Conservation (phyloP, 1,284 basidiomycete genomes). For the Austroboletus novae-zelandiae region DNA sequence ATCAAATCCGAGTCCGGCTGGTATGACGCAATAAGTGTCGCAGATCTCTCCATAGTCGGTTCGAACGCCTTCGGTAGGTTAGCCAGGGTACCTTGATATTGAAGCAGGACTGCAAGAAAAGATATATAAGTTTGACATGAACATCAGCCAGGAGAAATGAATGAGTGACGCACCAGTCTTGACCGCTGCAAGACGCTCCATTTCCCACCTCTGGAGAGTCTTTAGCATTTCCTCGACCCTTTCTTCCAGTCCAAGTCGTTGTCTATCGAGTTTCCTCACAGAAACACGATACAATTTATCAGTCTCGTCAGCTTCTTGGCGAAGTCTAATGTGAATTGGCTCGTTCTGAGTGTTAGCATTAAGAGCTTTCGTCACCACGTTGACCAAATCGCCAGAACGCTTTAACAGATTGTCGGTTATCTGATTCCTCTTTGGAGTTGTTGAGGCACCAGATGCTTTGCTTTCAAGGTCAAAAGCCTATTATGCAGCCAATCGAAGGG, state of each 20-base stretch:
- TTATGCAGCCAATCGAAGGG: constrained; percentile 2
- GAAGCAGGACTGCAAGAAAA: constrained; percentile 60
- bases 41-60: constrained; percentile 64
- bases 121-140: not conserved
- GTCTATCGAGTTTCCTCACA: constrained; percentile 75
- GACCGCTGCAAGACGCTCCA: constrained; percentile 76
- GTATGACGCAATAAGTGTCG: constrained; percentile 75
- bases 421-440: constrained; percentile 40
- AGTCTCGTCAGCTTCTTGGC: constrained; percentile 76
- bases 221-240: constrained; percentile 80
- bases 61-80: constrained; percentile 68
- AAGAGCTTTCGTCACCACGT: constrained; percentile 71
- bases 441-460: constrained; percentile 34
- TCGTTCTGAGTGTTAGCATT: constrained; percentile 50
- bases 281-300: constrained; percentile 74
- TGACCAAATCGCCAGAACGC: constrained; percentile 65
- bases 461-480: constrained; percentile 69
- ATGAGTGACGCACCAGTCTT: constrained; percentile 62
- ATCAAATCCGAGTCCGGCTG: constrained; percentile 82
- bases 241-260: constrained; percentile 81
- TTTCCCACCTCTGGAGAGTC: constrained; percentile 80
- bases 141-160: not conserved
- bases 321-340: constrained; percentile 65
- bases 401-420: constrained; percentile 61
- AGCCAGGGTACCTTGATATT: constrained; percentile 77